phyloP scores from a whole-genome alignment of 331 rosid genomes.

The Quercus lobata region DNA sequence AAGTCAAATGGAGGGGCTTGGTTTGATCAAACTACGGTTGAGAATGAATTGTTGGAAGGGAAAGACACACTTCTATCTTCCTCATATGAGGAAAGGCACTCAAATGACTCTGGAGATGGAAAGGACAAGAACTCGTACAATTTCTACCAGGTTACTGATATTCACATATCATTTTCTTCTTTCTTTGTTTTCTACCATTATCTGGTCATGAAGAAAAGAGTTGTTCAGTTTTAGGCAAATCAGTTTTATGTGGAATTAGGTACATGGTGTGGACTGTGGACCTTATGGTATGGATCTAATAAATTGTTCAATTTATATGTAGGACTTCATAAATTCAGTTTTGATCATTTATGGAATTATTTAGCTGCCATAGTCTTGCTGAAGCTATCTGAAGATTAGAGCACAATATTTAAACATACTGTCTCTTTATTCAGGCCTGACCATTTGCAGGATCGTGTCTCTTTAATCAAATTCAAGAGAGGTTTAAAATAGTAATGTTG shows the following conservation, averaged over 20 bases:
- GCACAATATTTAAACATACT: not conserved
- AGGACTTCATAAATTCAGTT: not conserved
- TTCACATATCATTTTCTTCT: constrained; percentile 5
- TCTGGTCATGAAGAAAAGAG: not conserved
- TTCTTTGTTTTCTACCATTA: not conserved
- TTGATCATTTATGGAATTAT: not conserved
- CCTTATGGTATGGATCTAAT: not conserved
- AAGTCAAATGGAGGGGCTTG: constrained; percentile 35
- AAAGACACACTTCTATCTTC: constrained; percentile 42
- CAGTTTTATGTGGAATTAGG: not conserved
- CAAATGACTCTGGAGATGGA: constrained; percentile 35
- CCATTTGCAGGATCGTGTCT: not conserved
- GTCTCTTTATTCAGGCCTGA: not conserved
- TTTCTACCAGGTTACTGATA: constrained; percentile 73
- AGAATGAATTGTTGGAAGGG: constrained; percentile 38
- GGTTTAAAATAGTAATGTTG: not conserved
- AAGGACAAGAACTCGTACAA: constrained; percentile 64
- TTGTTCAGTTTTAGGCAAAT: not conserved
- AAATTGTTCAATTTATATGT: not conserved
- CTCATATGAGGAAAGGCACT: constrained; percentile 48
- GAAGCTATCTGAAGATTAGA: not conserved
- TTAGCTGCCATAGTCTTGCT: not conserved
- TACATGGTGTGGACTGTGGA: not conserved
- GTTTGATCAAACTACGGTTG: constrained; percentile 36
- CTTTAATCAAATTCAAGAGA: not conserved